phyloP scores from a whole-genome alignment of 1,284 basidiomycete genomes.

The Stereum hirsutum region DNA sequence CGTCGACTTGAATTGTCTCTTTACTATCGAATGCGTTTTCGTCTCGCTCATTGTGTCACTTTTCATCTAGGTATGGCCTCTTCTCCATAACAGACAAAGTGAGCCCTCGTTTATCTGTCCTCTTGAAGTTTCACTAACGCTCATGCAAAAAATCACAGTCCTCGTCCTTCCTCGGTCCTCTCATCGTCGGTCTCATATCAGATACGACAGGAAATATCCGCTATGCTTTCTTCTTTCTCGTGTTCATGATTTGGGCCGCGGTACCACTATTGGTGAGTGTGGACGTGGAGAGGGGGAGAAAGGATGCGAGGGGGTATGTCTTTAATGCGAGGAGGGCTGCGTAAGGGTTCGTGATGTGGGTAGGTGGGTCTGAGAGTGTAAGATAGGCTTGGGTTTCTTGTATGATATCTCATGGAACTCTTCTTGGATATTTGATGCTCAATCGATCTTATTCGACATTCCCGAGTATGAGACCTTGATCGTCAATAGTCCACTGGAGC shows the following conservation, averaged over 20 bases:
- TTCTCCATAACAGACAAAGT: slow-evolving; percentile 88
- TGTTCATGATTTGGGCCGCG: slow-evolving; percentile 71
- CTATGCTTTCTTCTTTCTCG: slow-evolving; percentile 82
- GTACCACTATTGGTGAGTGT: slow-evolving; percentile 70
- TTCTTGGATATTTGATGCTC: no score
- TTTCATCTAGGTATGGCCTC: slow-evolving; percentile 44
- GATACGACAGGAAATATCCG: slow-evolving; percentile 85
- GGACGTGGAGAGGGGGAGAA: slow-evolving; percentile 56
- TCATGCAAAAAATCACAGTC: slow-evolving; percentile 44
- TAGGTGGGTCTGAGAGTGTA: no score
- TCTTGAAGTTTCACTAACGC: neutral
- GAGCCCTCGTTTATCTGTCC: slow-evolving; percentile 9
- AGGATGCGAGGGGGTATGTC: slow-evolving; percentile 54
- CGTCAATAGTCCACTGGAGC: no score
- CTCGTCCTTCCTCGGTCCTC: slow-evolving; percentile 81
- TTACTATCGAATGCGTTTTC: neutral
- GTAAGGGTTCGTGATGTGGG: no score
- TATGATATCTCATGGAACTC: no score
- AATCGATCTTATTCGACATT: no score
- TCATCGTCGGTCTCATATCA: slow-evolving; percentile 79
- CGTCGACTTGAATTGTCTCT: slow-evolving; percentile 5
- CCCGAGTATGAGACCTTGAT: no score
- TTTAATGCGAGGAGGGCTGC: slow-evolving; percentile 3
- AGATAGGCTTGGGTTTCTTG: no score
- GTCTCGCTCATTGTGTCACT: neutral